A percentile compares a stretch with the other conserved stretches of the same genome.
Evolutionary conservation across 306 rosid genomes (phyloP).

Genomic region (Rosa rugosa): DNA sequence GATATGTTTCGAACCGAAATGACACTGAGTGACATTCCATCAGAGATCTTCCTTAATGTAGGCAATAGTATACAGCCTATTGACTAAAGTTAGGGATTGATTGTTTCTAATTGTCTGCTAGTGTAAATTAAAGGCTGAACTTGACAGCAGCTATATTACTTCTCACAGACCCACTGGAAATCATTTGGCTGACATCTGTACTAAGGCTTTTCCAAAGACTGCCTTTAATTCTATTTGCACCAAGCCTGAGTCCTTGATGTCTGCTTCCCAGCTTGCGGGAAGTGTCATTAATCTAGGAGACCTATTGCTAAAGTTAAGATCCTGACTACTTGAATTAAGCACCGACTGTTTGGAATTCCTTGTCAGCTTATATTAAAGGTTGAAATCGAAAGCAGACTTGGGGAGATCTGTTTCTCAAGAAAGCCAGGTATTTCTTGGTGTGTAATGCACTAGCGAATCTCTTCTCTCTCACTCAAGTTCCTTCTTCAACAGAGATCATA

Average conservation of each 20-base stretch:
- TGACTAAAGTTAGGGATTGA: not conserved
- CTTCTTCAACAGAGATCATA: not conserved
- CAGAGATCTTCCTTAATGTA: not conserved
- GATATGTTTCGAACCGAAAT: not conserved
- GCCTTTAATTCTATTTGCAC: not conserved
- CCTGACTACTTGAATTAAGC: not conserved
- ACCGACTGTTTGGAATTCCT: not conserved
- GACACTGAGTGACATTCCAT: not conserved
- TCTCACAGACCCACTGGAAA: not conserved
- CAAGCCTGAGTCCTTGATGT: not conserved
- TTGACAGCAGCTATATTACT: not conserved
- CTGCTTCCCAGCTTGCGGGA: too few relatives aligned
- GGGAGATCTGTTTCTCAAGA: not conserved
- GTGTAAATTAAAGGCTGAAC: not conserved
- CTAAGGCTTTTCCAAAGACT: not conserved
- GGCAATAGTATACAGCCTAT: not conserved
- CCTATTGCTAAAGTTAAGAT: not conserved
- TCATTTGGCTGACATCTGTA: not conserved
- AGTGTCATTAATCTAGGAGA: not conserved
- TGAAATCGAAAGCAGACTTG: not conserved
- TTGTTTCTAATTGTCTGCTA: not conserved
- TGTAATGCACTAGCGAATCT: not conserved
- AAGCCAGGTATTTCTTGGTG: not conserved
- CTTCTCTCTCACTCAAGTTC: not conserved
- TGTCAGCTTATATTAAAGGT: not conserved